These are phyloP conservation scores for Pelargonium citronellum DNA, from an alignment of 441 rosid species.

Conservation along the genomic window DNA sequence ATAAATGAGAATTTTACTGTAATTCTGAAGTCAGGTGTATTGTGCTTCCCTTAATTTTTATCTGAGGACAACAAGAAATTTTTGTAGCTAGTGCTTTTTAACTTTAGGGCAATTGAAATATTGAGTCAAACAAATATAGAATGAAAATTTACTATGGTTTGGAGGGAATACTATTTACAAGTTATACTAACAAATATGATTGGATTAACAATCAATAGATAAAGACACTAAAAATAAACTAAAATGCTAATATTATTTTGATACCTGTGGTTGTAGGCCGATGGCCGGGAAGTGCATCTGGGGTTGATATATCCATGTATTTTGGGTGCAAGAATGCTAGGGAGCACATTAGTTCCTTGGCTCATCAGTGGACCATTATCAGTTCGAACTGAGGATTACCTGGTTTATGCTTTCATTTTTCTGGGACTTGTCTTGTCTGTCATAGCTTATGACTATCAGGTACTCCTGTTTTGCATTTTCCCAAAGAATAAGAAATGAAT, in stretches of 20 bases:
- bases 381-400: slow-evolving; percentile 71
- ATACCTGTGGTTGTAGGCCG: slow-evolving; percentile 55
- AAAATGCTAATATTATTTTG: slow-evolving; percentile 10
- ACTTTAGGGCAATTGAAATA: not conserved
- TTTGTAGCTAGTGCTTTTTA: not conserved
- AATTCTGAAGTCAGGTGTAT: not conserved
- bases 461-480: slow-evolving; percentile 25
- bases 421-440: slow-evolving; percentile 61
- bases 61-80: not conserved
- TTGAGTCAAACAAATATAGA: not conserved
- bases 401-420: slow-evolving; percentile 48
- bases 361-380: slow-evolving; percentile 56
- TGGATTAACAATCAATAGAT: not conserved
- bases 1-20: too few relatives aligned
- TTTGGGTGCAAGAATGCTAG: slow-evolving; percentile 88
- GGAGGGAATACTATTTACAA: not conserved
- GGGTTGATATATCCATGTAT: slow-evolving; percentile 81
- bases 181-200: not conserved
- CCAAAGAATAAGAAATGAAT: slow-evolving; percentile 4
- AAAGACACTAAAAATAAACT: slow-evolving; percentile 13
- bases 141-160: not conserved
- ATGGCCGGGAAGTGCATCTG: slow-evolving; percentile 77
- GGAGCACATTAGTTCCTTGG: slow-evolving; percentile 87
- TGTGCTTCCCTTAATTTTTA: not conserved
- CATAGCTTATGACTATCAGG: slow-evolving; percentile 95